A percentile compares a stretch with the other conserved stretches of the same genome.
These are phyloP conservation scores for Phaeosphaeria sp. DNA, from an alignment of 2,329 filamentous ascomycete genomes.

Conservation along the genomic window DNA sequence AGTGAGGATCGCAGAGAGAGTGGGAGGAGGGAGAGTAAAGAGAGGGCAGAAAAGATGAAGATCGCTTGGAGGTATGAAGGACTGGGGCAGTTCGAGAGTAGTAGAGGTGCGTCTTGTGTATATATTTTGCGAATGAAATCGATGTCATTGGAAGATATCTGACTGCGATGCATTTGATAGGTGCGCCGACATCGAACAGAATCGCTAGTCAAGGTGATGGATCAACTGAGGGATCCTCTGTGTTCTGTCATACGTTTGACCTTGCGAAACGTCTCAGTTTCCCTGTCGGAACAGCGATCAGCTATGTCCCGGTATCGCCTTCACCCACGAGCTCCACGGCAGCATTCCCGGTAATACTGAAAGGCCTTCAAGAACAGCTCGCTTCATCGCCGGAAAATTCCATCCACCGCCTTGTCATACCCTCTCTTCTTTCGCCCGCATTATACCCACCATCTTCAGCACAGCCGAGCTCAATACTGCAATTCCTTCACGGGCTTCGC, in stretches of 20 bases:
- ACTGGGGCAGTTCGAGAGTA: slow-evolving; percentile 72
- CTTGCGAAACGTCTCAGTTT: slow-evolving; percentile 57
- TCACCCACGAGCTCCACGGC: slow-evolving; percentile 64
- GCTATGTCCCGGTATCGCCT: slow-evolving; percentile 58
- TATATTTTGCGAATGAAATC: slow-evolving; percentile 24
- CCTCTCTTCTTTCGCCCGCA: slow-evolving; percentile 83
- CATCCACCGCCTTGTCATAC: slow-evolving; percentile 84
- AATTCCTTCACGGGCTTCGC: slow-evolving; percentile 80
- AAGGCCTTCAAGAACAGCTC: slow-evolving; percentile 63
- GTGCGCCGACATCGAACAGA: slow-evolving; percentile 26
- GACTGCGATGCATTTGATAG: slow-evolving; percentile 19
- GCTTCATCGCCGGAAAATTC: slow-evolving; percentile 57
- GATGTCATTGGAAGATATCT: slow-evolving; percentile 14
- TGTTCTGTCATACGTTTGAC: slow-evolving; percentile 61
- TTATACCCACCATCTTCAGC: slow-evolving; percentile 74
- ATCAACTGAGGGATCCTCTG: slow-evolving; percentile 57
- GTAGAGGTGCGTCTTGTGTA: slow-evolving; percentile 64
- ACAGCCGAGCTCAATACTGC: slow-evolving; percentile 75
- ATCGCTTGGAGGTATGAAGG: slow-evolving; percentile 98
- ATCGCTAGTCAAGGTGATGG: slow-evolving; percentile 34
- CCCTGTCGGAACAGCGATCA: slow-evolving; percentile 49
- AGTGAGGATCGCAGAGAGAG: slow-evolving; percentile 52
- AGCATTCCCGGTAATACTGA: slow-evolving; percentile 71
- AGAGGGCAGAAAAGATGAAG: slow-evolving; percentile 77
- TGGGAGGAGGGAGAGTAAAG: slow-evolving; percentile 34